phyloP scores from a whole-genome alignment of 2,329 filamentous ascomycete genomes.

The Trichoderma citrinoviride region DNA sequence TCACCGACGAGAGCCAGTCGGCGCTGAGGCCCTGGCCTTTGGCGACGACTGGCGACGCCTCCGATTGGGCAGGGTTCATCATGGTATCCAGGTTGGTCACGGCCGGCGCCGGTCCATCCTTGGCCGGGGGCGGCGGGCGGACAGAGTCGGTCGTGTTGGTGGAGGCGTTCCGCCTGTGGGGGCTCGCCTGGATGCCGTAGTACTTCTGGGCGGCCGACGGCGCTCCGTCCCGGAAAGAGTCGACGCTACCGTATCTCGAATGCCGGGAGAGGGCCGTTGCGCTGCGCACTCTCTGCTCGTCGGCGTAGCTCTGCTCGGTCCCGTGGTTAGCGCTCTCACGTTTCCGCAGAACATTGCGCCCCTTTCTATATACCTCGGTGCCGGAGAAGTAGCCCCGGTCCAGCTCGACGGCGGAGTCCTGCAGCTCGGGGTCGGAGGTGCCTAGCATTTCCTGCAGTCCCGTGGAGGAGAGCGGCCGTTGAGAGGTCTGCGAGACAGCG shows the following conservation, averaged over 20 bases:
- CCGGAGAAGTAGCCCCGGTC: conserved; percentile 95
- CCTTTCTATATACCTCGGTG: conserved; percentile 73
- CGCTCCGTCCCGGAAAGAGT: conserved; percentile 64
- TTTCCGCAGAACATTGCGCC: conserved; percentile 78
- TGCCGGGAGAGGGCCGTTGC: conserved; percentile 67
- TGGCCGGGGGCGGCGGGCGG: conserved; percentile 50
- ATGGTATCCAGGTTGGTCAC: conserved; percentile 60
- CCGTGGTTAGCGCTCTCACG: conserved; percentile 63
- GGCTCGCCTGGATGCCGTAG: conserved; percentile 52
- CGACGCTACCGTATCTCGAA: conserved; percentile 74
- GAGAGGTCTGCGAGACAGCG: conserved; percentile 42
- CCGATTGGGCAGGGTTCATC: conserved; percentile 38
- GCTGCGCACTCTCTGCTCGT: conserved; percentile 67
- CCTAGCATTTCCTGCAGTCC: conserved; percentile 47
- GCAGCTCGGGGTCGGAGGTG: conserved; percentile 39
- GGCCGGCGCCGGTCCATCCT: conserved; percentile 53
- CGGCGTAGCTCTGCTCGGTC: conserved; percentile 71
- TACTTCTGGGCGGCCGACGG: conserved; percentile 64
- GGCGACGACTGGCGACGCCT: conserved; percentile 46
- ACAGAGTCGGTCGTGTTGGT: conserved; percentile 55
- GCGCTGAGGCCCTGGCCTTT: conserved; percentile 46
- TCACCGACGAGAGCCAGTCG: conserved; percentile 58
- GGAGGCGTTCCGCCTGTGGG: conserved; percentile 61
- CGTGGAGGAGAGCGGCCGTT: conserved; percentile 53
- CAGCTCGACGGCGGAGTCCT: conserved; percentile 58